Evolutionary conservation across 345 rosid species (phyloP).

Genomic region (Microcos paniculata): DNA sequence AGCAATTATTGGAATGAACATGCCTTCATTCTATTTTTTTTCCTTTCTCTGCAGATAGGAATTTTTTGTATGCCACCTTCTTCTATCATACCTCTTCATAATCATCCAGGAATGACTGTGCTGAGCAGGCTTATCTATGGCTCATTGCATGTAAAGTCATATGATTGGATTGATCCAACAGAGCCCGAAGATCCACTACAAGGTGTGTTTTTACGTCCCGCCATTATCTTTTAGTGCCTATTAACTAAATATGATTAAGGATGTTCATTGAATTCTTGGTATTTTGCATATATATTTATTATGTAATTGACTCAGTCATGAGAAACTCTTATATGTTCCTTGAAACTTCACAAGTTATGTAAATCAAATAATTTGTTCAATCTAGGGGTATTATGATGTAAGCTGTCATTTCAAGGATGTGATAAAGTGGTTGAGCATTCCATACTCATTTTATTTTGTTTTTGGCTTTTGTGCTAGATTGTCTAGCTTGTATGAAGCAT

Average conservation of each 20-base stretch:
- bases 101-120: constrained; percentile 96
- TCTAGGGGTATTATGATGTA: not conserved
- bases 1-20: constrained; percentile 2
- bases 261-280: not conserved
- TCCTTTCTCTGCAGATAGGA: constrained; percentile 63
- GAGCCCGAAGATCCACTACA: constrained; percentile 49
- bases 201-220: constrained; percentile 42
- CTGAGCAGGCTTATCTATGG: constrained; percentile 91
- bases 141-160: constrained; percentile 76
- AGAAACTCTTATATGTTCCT: not conserved
- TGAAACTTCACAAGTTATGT: not conserved
- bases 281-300: not conserved
- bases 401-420: not conserved
- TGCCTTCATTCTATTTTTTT: constrained; percentile 13
- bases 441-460: not conserved
- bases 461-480: not conserved
- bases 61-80: constrained; percentile 92
- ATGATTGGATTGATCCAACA: constrained; percentile 78
- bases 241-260: not conserved
- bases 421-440: not conserved
- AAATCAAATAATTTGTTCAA: not conserved
- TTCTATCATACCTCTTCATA: constrained; percentile 90
- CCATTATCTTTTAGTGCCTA: constrained; percentile 6
- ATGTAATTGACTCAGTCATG: not conserved
- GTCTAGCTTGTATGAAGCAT: not conserved